A percentile compares a stretch with the other conserved stretches of the same genome.
Evolutionary conservation across 2,329 filamentous ascomycete species (phyloP).

Genomic region (Xylaria multiplex): DNA sequence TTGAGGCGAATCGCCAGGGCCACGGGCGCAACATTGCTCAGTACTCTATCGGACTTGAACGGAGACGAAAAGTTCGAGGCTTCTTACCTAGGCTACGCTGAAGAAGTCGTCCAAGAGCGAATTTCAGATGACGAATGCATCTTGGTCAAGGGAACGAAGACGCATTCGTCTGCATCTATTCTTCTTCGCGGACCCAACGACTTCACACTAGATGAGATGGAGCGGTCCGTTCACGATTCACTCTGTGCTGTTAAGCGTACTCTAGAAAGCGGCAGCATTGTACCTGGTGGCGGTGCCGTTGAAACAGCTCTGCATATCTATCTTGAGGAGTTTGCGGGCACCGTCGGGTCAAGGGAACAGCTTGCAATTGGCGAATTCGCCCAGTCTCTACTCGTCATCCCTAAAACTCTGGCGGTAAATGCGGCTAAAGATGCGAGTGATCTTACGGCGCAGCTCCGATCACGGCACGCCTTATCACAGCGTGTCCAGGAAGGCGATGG

Average conservation of each 20-base stretch:
- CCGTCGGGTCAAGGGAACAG: constrained; percentile 95
- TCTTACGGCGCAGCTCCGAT: constrained; percentile 93
- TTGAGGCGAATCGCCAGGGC: constrained; percentile 94
- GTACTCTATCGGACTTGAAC: constrained; percentile 94
- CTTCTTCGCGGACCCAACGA: constrained; percentile 96
- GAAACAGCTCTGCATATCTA: constrained; percentile 99
- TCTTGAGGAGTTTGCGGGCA: constrained; percentile 97
- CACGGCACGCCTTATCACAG: constrained; percentile 92
- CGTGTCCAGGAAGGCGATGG: constrained; percentile 87
- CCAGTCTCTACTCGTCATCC: constrained; percentile 90
- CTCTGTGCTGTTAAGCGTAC: constrained; percentile 97
- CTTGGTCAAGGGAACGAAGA: constrained; percentile 93
- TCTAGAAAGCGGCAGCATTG: constrained; percentile 94
- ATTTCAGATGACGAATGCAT: constrained; percentile 99
- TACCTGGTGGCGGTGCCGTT: constrained; percentile 94
- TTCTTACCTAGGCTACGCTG: constrained; percentile 87
- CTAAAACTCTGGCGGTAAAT: constrained; percentile 96
- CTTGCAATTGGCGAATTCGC: constrained; percentile 98
- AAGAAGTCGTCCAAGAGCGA: constrained; percentile 97
- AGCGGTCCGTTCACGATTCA: constrained; percentile 96
- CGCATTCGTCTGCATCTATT: constrained; percentile 92
- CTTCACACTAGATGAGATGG: constrained; percentile 98
- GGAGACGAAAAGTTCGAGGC: constrained; percentile 97
- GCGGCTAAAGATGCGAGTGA: constrained; percentile 96
- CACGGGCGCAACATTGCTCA: constrained; percentile 91